Evolutionary conservation across 371 early-diverging fungal species (phyloP).

Genomic region (Conidiobolus incongruus): DNA sequence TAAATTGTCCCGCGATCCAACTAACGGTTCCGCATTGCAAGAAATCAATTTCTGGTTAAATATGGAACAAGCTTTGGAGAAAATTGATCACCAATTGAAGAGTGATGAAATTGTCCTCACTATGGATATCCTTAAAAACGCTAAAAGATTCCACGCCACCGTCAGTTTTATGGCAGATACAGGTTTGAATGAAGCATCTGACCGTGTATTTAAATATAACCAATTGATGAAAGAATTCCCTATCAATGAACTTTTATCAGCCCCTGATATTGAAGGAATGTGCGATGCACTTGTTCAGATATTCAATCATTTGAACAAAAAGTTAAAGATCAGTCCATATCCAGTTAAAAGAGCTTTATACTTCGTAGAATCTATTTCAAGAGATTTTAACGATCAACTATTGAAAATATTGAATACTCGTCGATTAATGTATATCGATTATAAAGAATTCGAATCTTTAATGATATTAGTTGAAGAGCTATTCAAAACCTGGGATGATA

Average conservation of each 20-base stretch:
- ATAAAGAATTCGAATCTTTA: constrained; percentile 61
- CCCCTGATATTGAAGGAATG: constrained; percentile 74
- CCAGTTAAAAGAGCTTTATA: constrained; percentile 83
- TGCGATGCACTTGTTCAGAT: constrained; percentile 56
- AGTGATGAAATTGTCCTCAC: constrained; percentile 81
- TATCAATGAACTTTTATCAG: constrained; percentile 80
- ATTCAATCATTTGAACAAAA: constrained; percentile 90
- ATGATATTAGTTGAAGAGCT: constrained; percentile 66
- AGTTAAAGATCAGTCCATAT: constrained; percentile 73
- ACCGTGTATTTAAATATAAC: constrained; percentile 84
- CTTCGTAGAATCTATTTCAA: constrained; percentile 84
- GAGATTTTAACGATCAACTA: constrained; percentile 82
- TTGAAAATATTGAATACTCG: constrained; percentile 68
- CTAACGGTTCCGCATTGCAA: constrained; percentile 80
- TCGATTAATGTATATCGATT: constrained; percentile 83
- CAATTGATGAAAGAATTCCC: constrained; percentile 97
- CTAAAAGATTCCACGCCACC: constrained; percentile 96
- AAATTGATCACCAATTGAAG: constrained; percentile 85
- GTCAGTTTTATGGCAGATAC: constrained; percentile 96
- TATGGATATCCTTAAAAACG: constrained; percentile 81
- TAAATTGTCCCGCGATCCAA: constrained; percentile 77
- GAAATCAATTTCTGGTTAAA: constrained; percentile 97
- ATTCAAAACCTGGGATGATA: constrained; percentile 87
- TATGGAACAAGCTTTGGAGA: constrained; percentile 82
- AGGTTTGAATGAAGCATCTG: constrained; percentile 83